A percentile compares a stretch with the other conserved stretches of the same genome.
These are phyloP conservation scores for Monosiga brevicollis DNA, from an alignment of 78 protist genomes.

Conservation along the genomic window DNA sequence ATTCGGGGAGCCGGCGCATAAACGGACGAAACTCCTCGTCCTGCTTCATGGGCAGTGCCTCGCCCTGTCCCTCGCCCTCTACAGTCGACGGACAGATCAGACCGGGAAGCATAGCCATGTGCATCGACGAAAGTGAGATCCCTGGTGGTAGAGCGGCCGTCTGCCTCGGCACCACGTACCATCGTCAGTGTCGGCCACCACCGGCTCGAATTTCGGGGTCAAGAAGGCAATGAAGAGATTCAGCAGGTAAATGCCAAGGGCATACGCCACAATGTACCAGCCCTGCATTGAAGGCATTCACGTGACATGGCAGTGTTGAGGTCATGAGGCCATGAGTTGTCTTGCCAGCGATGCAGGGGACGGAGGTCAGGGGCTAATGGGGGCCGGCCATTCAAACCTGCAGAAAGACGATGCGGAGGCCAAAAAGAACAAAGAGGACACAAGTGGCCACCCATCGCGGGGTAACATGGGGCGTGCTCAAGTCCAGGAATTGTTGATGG, in stretches of 20 bases:
- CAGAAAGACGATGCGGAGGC: conserved; percentile 7
- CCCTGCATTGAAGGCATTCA: conserved; percentile 9
- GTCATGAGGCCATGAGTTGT: not conserved
- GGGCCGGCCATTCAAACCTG: not conserved
- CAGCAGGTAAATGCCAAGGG: conserved; percentile 82
- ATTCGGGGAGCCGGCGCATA: conserved; percentile 76
- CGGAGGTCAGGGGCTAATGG: not conserved
- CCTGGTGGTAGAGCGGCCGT: not conserved
- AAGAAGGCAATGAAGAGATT: conserved; percentile 73
- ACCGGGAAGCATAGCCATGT: conserved; percentile 34
- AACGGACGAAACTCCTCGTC: conserved; percentile 84
- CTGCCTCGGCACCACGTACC: not conserved
- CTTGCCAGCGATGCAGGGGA: not conserved
- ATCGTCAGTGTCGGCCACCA: conserved; percentile 12
- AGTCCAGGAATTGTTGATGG: conserved; percentile 1
- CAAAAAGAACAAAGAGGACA: not conserved
- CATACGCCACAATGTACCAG: conserved; percentile 77
- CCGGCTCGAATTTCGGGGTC: conserved; percentile 81
- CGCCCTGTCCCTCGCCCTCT: too few species aligned
- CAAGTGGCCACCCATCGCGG: not conserved
- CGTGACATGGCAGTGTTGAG: not conserved
- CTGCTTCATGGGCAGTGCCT: conserved; percentile 52
- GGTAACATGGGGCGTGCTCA: not conserved
- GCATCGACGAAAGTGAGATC: not conserved
- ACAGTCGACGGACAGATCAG: too few species aligned